Conservation (phyloP, 2,329 filamentous ascomycete species). For the Colletotrichum sp. region DNA sequence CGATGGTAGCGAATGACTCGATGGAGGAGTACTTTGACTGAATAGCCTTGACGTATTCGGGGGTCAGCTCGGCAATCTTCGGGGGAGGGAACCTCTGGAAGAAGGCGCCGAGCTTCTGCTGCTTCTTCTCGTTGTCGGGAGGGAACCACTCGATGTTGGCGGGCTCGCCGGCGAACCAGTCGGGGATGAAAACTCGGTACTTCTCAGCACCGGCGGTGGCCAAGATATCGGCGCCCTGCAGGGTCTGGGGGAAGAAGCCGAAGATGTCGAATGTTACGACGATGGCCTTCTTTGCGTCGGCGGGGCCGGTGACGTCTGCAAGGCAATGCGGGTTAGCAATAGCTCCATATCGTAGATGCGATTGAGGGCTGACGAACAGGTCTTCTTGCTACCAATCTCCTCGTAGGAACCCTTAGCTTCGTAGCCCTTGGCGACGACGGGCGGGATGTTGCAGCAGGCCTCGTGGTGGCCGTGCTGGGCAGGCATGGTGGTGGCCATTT, state of each 20-base stretch:
- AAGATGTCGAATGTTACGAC: slow-evolving; percentile 72
- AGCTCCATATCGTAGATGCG: background rate
- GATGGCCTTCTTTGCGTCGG: slow-evolving; percentile 60
- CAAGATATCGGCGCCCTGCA: slow-evolving; percentile 74
- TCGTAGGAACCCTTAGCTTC: slow-evolving; percentile 60
- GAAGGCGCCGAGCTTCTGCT: slow-evolving; percentile 62
- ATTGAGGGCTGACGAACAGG: slow-evolving; percentile 36
- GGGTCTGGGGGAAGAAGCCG: slow-evolving; percentile 71
- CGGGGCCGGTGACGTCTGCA: slow-evolving; percentile 54
- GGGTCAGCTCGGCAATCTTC: slow-evolving; percentile 53
- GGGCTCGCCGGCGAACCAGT: slow-evolving; percentile 84
- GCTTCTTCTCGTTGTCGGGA: slow-evolving; percentile 67
- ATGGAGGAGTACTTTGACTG: slow-evolving; percentile 58
- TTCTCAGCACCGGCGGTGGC: slow-evolving; percentile 61
- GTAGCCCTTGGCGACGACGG: slow-evolving; percentile 62
- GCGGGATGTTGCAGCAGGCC: slow-evolving; percentile 64
- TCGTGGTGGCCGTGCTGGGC: slow-evolving; percentile 58
- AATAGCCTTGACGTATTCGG: slow-evolving; percentile 59
- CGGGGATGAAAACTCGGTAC: slow-evolving; percentile 89
- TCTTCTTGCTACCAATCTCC: slow-evolving; percentile 60
- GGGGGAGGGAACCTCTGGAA: slow-evolving; percentile 56
- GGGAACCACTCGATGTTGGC: slow-evolving; percentile 64
- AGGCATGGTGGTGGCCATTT: slow-evolving; percentile 54
- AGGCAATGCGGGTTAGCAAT: background rate
- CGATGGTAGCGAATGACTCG: slow-evolving; percentile 64